Base-by-base conservation (phyloP, 1,284 basidiomycete genomes). In the Fomitopsis pinicola region DNA sequence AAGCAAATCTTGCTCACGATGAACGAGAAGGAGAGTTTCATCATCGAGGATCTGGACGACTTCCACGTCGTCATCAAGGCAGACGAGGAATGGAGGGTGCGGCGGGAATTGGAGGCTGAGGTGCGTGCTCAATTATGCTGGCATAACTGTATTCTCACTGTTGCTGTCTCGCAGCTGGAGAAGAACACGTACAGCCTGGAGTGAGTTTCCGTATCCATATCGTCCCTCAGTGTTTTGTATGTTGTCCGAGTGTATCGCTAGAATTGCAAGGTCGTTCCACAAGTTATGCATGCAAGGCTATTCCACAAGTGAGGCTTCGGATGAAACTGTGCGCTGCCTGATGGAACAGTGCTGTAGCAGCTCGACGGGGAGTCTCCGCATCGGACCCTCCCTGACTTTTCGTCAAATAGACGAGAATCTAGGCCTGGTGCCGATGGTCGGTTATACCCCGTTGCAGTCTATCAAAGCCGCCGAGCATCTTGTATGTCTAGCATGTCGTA, bases 41-140 rank as follows among this genome's bases (percentile, higher is more conserved):
- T 95, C 67, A 91, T 95, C 61, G 89, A 94, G 69, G 94, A 96
- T 68, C 73, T 95, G 33, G 94, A 95, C 70, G 92, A 95, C 64
- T 85, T 86, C 59, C 92, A 95, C 73, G 71, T 95, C 0, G 84
- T 95, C 53, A 89, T 95, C 72, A 89, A 89, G 68, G 86, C 88
- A 0, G 92, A 94, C 63, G 84, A 89, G 59, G 88, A 94, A 69
- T 90, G 87, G 66, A 78, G 85, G 44, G 86, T 95, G 6, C 75
- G 87, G 59, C 81, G 78, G 64, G 85, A 91, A 65, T 78, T 95
- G 30, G 92, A 95, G 69, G 71, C 82, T 14, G 92, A 95, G 83
- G 92, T 92, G 67, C 55, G 84, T 59, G 15, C 12, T 15, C 30
- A 10, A 28, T 6, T 44, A 9, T 9, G 7, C 9, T 40, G 17